These are phyloP conservation scores for Quercus tomentella DNA, from an alignment of 331 rosid genomes.

Conservation along the genomic window DNA sequence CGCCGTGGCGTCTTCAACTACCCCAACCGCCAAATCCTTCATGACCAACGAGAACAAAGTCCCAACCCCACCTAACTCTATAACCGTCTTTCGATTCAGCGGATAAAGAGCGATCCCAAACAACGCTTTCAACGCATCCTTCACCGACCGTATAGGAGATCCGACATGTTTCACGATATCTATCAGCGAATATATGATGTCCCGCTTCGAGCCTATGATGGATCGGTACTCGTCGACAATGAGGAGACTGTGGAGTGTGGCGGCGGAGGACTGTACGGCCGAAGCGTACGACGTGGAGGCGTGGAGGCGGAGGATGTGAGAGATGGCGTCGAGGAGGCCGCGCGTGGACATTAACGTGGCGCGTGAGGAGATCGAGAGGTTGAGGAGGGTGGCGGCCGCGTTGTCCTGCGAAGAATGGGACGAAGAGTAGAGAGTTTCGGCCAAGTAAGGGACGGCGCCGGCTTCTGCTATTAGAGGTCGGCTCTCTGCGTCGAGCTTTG, in stretches of 20 bases:
- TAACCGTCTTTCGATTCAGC: conserved; percentile 50
- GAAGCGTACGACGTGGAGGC: conserved; percentile 42
- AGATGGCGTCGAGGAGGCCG: conserved; percentile 81
- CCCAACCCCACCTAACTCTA: conserved; percentile 60
- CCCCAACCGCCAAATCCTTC: conserved; percentile 61
- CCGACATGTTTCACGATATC: conserved; percentile 50
- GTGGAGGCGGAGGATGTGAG: conserved; percentile 67
- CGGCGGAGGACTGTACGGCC: conserved; percentile 89
- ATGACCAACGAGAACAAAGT: conserved; percentile 48
- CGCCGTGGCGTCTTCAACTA: conserved; percentile 90
- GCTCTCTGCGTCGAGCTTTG: conserved; percentile 59
- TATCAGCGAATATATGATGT: conserved; percentile 62
- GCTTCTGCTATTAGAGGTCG: conserved; percentile 70
- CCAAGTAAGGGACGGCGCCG: conserved; percentile 68
- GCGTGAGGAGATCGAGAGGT: conserved; percentile 70
- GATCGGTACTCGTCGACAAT: conserved; percentile 58
- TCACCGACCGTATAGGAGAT: conserved; percentile 63
- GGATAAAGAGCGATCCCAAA: conserved; percentile 73
- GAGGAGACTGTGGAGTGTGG: conserved; percentile 81
- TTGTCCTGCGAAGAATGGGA: conserved; percentile 63
- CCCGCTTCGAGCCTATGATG: conserved; percentile 78
- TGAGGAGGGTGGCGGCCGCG: conserved; percentile 86
- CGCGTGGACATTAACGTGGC: conserved; percentile 65
- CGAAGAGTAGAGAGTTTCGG: conserved; percentile 66
- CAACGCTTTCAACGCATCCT: conserved; percentile 82